phyloP scores from a whole-genome alignment of 192 early-diverging fungal genomes.

The Mortierella hygrophila region DNA sequence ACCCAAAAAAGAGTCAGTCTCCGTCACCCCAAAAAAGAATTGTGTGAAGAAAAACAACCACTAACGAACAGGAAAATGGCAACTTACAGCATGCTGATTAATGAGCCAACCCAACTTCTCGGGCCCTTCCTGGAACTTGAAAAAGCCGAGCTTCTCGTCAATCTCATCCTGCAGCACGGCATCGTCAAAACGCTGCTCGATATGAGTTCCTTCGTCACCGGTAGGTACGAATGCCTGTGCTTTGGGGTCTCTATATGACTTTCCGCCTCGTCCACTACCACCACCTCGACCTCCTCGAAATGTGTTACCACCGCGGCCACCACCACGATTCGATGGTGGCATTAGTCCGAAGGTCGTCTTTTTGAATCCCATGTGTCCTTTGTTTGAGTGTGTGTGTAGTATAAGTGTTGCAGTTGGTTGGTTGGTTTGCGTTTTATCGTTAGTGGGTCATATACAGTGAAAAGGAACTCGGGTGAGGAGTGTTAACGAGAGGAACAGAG shows the following conservation, averaged over 20 bases:
- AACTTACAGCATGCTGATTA: conserved; percentile 91
- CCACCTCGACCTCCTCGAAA: conserved; percentile 19
- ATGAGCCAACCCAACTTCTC: conserved; percentile 91
- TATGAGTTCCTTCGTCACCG: conserved; percentile 48
- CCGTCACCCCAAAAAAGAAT: not conserved
- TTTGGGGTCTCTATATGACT: conserved; percentile 28
- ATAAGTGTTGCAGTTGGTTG: not conserved
- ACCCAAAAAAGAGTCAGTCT: conserved; percentile 1
- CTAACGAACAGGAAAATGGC: not conserved
- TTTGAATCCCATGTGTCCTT: conserved; percentile 33
- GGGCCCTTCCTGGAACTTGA: conserved; percentile 78
- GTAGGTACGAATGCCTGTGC: conserved; percentile 44
- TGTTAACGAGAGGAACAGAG: not conserved
- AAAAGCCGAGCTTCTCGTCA: conserved; percentile 74
- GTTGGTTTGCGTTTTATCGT: not conserved
- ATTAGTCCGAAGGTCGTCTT: conserved; percentile 49
- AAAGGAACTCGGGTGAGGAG: not conserved
- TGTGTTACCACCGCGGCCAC: conserved; percentile 28
- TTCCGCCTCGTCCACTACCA: conserved; percentile 32
- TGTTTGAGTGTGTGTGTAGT: not conserved
- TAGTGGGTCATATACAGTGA: not conserved
- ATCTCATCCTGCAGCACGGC: conserved; percentile 59
- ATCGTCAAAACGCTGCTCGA: conserved; percentile 53
- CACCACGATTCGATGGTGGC: conserved; percentile 40
- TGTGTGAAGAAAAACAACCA: not conserved